Conservation (phyloP, 805 yeast genomes). For the Diddensiella santjacobensis region DNA sequence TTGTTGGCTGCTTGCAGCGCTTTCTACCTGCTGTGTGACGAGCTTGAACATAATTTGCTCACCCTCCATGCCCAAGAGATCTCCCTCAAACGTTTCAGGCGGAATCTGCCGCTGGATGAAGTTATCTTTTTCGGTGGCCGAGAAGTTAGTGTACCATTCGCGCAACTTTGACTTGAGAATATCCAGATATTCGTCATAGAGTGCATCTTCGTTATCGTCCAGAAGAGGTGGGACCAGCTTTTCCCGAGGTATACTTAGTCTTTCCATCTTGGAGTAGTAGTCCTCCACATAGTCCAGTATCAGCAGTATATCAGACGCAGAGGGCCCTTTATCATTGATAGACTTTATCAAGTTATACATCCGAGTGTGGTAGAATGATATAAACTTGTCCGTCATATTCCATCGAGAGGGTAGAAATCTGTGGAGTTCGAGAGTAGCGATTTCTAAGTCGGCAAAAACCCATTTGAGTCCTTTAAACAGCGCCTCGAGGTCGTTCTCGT, state of each 20-base stretch:
- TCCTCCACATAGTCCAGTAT: constrained; percentile 75
- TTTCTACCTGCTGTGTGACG: constrained; percentile 86
- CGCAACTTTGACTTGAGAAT: constrained; percentile 68
- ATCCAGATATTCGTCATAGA: constrained; percentile 73
- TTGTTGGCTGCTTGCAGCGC: constrained; percentile 80
- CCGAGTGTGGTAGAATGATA: constrained; percentile 62
- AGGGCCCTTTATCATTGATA: constrained; percentile 65
- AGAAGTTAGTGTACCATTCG: constrained; percentile 78
- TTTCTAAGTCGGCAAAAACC: constrained; percentile 73
- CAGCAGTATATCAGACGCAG: constrained; percentile 67
- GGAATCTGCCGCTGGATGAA: constrained; percentile 65
- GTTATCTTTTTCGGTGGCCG: constrained; percentile 58
- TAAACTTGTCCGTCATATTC: constrained; percentile 62
- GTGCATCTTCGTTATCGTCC: constrained; percentile 64
- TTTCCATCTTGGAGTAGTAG: constrained; percentile 52
- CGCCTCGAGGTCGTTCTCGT: constrained; percentile 39
- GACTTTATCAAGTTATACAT: constrained; percentile 61
- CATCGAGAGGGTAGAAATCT: constrained; percentile 68
- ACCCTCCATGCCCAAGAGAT: constrained; percentile 63
- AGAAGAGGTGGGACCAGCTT: constrained; percentile 55
- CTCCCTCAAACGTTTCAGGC: constrained; percentile 64
- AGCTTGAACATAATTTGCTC: constrained; percentile 75
- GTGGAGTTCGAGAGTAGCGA: constrained; percentile 56
- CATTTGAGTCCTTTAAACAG: constrained; percentile 73
- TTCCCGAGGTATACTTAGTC: constrained; percentile 40